Evolutionary conservation across 306 rosid genomes (phyloP).

Genomic region (Acacia acuminata): DNA sequence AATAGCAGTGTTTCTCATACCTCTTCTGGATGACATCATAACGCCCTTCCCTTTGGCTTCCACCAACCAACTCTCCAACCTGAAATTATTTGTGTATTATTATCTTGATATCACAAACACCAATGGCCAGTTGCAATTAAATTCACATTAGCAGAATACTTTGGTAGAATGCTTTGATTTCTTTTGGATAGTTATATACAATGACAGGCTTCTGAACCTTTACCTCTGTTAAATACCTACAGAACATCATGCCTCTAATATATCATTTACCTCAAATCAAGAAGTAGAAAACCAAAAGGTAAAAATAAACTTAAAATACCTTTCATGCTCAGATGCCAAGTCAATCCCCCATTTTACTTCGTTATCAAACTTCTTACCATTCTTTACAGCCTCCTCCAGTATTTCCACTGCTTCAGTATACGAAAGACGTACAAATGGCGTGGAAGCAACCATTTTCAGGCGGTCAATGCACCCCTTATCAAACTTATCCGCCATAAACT

Average conservation of each 20-base stretch:
- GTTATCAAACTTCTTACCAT: conserved; percentile 85
- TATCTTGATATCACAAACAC: neutral
- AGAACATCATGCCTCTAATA: conserved; percentile 25
- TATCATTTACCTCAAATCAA: conserved; percentile 25
- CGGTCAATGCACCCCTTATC: conserved; percentile 84
- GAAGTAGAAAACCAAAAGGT: conserved; percentile 5
- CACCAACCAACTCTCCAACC: conserved; percentile 97
- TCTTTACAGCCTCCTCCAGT: conserved; percentile 74
- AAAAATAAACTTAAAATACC: conserved; percentile 43
- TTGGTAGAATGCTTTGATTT: conserved; percentile 84
- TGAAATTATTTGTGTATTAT: conserved; percentile 35
- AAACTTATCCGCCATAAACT: conserved; percentile 79
- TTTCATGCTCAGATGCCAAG: conserved; percentile 94
- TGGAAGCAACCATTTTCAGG: conserved; percentile 76
- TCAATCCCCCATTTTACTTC: conserved; percentile 96
- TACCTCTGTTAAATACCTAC: conserved; percentile 89
- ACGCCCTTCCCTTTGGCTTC: conserved; percentile 97
- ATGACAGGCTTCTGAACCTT: conserved; percentile 89
- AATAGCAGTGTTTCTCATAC: conserved; percentile 33
- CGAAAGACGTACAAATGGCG: conserved; percentile 71
- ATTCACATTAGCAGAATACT: conserved; percentile 6
- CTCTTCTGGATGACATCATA: conserved; percentile 69
- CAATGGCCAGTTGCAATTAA: neutral
- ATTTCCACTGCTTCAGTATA: conserved; percentile 90
- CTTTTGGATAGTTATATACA: conserved; percentile 90